phyloP scores from a whole-genome alignment of 2,329 filamentous ascomycete species.

The Colletotrichum tamarilloi region DNA sequence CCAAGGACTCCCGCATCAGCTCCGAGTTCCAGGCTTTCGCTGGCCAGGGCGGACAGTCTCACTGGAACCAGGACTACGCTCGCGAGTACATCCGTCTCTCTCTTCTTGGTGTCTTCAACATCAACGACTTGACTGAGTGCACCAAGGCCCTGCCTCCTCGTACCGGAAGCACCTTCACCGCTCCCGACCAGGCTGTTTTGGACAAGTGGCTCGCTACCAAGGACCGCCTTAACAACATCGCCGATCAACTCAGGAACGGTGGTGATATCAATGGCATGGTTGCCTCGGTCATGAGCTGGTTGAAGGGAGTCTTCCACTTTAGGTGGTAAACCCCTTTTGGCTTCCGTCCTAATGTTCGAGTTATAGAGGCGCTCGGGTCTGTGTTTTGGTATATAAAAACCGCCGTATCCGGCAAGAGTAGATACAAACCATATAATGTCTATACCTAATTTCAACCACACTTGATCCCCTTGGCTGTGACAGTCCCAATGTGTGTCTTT shows the following conservation, averaged over 20 bases:
- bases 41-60: conserved; percentile 43
- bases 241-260: conserved; percentile 43
- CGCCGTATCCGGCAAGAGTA: conserved; percentile 11
- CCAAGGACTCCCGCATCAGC: conserved; percentile 48
- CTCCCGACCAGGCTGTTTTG: conserved; percentile 26
- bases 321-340: not conserved
- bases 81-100: conserved; percentile 64
- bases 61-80: conserved; percentile 61
- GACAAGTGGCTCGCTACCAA: conserved; percentile 43
- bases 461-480: not conserved
- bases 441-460: not conserved
- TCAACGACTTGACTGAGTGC: conserved; percentile 66
- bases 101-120: conserved; percentile 66
- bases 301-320: conserved; percentile 18
- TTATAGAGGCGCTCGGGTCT: conserved; percentile 15
- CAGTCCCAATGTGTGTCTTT: not conserved
- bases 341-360: not conserved
- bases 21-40: conserved; percentile 53
- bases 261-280: conserved; percentile 18
- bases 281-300: conserved; percentile 16
- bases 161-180: conserved; percentile 36
- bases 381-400: conserved; percentile 1
- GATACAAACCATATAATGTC: conserved; percentile 23
- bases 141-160: conserved; percentile 58
- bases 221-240: conserved; percentile 51